Conservation (phyloP, 2,329 filamentous ascomycete species). For the Colletotrichum coccodes region DNA sequence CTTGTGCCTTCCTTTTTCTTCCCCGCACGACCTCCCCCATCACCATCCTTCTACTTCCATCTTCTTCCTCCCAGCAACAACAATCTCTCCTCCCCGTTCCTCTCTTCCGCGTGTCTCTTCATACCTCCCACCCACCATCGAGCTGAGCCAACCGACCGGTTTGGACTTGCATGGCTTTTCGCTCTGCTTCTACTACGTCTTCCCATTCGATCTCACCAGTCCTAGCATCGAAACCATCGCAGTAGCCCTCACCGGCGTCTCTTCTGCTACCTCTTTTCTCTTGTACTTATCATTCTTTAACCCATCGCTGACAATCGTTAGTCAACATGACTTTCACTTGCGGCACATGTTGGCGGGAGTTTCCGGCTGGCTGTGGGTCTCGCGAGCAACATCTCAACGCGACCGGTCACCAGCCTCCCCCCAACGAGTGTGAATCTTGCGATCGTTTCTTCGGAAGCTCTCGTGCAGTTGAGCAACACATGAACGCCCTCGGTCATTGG, state of each 20-base stretch:
- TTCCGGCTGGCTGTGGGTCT: constrained; percentile 29
- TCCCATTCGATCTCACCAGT: neutral
- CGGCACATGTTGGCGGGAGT: constrained; percentile 28
- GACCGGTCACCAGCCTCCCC: neutral
- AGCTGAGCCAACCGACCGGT: too few relatives aligned
- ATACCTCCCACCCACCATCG: too few relatives aligned
- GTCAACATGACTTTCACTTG: constrained; percentile 19
- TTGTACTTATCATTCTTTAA: neutral
- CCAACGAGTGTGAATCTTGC: constrained; percentile 40
- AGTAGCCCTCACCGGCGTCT: neutral
- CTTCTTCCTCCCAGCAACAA: neutral
- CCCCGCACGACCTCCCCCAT: neutral
- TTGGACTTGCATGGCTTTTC: neutral
- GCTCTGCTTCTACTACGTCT: neutral
- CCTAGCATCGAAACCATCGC: neutral
- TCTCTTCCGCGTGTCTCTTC: neutral
- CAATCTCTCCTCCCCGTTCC: too few relatives aligned
- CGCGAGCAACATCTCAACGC: constrained; percentile 30
- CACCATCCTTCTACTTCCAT: neutral
- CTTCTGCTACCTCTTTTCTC: neutral
- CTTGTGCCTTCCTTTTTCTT: neutral
- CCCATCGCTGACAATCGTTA: too few relatives aligned
- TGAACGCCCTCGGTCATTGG: constrained; percentile 38
- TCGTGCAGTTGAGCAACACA: constrained; percentile 41
- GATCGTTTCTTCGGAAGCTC: constrained; percentile 36